Base-by-base conservation (phyloP, 2,329 filamentous ascomycete species). In the Purpureocillium lavendulum region DNA sequence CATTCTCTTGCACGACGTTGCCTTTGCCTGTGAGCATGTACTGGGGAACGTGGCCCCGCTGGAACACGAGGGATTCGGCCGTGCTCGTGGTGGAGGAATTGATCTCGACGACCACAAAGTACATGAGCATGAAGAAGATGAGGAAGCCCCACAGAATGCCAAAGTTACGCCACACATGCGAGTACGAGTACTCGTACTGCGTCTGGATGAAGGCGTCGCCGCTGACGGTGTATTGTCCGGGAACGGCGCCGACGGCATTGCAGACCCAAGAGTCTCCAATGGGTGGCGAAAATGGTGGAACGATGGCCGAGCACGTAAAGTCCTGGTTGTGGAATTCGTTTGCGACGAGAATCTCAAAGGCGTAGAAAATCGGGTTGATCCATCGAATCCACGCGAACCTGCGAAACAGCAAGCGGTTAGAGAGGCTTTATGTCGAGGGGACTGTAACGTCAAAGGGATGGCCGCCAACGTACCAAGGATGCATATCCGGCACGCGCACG, bases 381-480 rank as follows among this genome's bases (percentile, higher is more conserved):
- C 80, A 87, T 21, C 80, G 75, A 38, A 89, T 82, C 85, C 85
- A 89, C 21, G 75, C 65, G 36, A 83, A 80, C 82, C 35, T 37
- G 12, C 3, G 16, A 4, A 18, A 12, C 15, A 30, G 10, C 14
- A 29, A 10, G 5, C 21, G 10, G 21, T 26, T 26, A n/a, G n/a
- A n/a, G n/a, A n/a, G n/a, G n/a, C n/a, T n/a, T n/a, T n/a, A n/a
- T n/a, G n/a, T n/a, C n/a, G n/a, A n/a, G n/a, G n/a, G n/a, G n/a
- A n/a, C n/a, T n/a, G n/a, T n/a, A n/a, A n/a, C n/a, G n/a, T n/a
- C n/a, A n/a, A n/a, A n/a, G n/a, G n/a, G n/a, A n/a, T n/a, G n/a
- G 21, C 21, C 10, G 21, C 10, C 6, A 6, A 17, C 35, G 6
- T n/a, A 37, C 39, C 84, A 90, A 0, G 73, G 74, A 16, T 79